phyloP scores from a whole-genome alignment of 306 rosid genomes.

The Prunus dulcis region DNA sequence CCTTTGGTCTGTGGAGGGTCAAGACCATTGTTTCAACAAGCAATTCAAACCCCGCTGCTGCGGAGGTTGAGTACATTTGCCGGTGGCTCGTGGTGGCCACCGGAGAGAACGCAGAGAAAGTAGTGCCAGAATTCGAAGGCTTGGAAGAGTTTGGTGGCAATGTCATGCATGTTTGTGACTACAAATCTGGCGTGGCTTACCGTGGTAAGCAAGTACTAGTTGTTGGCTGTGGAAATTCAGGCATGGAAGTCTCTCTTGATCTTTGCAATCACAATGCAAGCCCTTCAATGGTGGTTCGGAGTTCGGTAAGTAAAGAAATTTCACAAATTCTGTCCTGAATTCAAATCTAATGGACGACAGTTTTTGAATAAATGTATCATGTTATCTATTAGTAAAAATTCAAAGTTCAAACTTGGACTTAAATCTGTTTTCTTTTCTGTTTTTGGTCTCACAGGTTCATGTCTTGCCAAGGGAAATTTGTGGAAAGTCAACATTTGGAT shows the following conservation, averaged over 20 bases:
- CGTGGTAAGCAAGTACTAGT: constrained; percentile 60
- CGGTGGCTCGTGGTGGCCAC: constrained; percentile 97
- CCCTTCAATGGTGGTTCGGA: constrained; percentile 86
- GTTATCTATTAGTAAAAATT: background rate
- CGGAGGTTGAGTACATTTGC: constrained; percentile 77
- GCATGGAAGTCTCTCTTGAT: constrained; percentile 96
- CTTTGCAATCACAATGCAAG: constrained; percentile 72
- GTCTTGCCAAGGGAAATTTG: constrained; percentile 70
- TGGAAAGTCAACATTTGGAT: constrained; percentile 75
- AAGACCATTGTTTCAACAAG: constrained; percentile 33
- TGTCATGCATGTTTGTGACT: constrained; percentile 82
- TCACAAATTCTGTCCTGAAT: background rate
- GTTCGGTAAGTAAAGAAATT: constrained; percentile 60
- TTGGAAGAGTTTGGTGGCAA: constrained; percentile 63
- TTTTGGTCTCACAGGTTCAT: constrained; percentile 55
- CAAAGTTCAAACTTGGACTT: background rate
- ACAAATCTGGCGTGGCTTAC: constrained; percentile 60
- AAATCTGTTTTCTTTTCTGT: background rate
- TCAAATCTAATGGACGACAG: background rate
- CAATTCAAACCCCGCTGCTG: background rate
- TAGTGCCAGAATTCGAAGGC: constrained; percentile 75
- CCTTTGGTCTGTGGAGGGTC: constrained; percentile 82
- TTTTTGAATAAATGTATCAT: background rate
- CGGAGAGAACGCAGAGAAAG: constrained; percentile 81
- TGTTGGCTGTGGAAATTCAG: constrained; percentile 92